Evolutionary conservation across 805 yeast genomes (phyloP).

Genomic region (Metschnikowia proteae): DNA sequence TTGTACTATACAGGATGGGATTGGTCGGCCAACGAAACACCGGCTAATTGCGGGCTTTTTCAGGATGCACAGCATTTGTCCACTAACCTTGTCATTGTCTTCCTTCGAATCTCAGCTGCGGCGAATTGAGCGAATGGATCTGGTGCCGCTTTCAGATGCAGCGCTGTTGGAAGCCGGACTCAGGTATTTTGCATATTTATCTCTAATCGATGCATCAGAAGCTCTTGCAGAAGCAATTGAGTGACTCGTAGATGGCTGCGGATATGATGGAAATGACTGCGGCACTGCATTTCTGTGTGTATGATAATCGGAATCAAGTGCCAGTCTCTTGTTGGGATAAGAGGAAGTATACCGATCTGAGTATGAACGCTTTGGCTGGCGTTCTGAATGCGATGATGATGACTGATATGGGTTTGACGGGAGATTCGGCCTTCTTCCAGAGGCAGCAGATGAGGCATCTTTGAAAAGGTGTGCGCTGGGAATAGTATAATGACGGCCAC

Average conservation of each 20-base stretch:
- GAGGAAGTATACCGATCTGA: conserved; percentile 11
- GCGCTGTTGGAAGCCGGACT: conserved; percentile 3
- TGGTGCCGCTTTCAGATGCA: not conserved
- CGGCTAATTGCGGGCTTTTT: not conserved
- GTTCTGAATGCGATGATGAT: conserved; percentile 5
- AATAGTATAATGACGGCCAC: conserved; percentile 68
- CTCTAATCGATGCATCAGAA: conserved; percentile 18
- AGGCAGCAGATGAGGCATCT: conserved; percentile 38
- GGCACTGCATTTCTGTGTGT: not conserved
- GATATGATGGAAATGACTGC: not conserved
- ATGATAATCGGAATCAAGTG: conserved; percentile 4
- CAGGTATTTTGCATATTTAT: conserved; percentile 25
- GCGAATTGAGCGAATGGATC: conserved; percentile 19
- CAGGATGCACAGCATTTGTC: not conserved
- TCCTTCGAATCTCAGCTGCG: not conserved
- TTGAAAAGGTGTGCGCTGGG: conserved; percentile 20
- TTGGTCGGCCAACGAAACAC: not conserved
- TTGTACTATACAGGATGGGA: not conserved
- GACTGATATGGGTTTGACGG: conserved; percentile 17
- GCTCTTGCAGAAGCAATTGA: conserved; percentile 7
- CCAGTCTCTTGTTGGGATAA: conserved; percentile 9
- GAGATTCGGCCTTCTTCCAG: conserved; percentile 20
- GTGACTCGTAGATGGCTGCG: not conserved
- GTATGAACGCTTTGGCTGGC: conserved; percentile 10
- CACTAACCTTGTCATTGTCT: not conserved